Evolutionary conservation across 139 green algal genomes (phyloP).

Genomic region (Zygnema cylindricum): DNA sequence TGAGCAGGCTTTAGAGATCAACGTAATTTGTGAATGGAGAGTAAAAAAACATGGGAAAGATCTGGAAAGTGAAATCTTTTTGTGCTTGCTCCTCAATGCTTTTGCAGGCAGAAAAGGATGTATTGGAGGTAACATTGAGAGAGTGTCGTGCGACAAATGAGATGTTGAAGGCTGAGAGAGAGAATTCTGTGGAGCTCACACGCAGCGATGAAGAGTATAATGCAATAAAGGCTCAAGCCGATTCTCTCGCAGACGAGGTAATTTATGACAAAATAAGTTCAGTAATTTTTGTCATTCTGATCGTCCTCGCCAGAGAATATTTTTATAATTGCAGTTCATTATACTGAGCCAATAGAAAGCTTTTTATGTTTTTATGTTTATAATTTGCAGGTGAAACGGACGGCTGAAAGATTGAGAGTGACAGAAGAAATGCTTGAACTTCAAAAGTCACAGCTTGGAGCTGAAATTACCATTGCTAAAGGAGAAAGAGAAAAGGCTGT

Average conservation of each 20-base stretch:
- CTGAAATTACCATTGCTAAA: constrained; percentile 26
- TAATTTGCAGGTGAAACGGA: neutral
- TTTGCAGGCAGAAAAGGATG: neutral
- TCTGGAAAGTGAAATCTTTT: neutral
- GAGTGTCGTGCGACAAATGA: neutral
- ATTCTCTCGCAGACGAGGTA: neutral
- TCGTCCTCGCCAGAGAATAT: neutral
- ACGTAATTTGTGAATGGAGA: neutral
- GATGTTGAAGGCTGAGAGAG: neutral
- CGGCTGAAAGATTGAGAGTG: neutral
- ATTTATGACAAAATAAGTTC: neutral
- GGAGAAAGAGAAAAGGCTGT: constrained; percentile 46
- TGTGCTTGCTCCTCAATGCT: neutral
- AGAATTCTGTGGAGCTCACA: neutral
- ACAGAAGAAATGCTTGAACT: neutral
- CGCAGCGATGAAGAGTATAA: neutral
- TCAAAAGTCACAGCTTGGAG: constrained; percentile 17
- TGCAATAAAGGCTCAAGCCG: neutral
- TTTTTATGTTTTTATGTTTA: neutral
- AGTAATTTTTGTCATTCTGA: neutral
- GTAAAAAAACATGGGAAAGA: neutral
- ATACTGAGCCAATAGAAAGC: neutral
- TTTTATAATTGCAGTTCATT: neutral
- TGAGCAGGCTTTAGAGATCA: neutral
- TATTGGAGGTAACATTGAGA: neutral